Conservation (phyloP, 1,139 yeast genomes). For the Diutina pseudorugosa region DNA sequence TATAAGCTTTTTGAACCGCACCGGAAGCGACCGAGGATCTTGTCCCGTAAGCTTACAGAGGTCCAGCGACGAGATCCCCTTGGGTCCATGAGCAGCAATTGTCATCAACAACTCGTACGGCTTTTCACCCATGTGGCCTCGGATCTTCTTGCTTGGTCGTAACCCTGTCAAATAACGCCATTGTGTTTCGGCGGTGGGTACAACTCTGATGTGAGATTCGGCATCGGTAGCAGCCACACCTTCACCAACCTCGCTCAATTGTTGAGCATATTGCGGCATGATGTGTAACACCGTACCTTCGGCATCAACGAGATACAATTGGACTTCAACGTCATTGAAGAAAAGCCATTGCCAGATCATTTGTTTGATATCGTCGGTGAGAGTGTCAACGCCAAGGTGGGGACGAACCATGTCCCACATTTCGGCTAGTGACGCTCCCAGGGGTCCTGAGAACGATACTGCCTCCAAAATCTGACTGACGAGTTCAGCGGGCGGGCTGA, state of each 20-base stretch:
- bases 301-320: neutral
- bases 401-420: neutral
- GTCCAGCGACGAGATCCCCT: slow-evolving; percentile 2
- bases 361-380: neutral
- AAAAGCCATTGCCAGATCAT: slow-evolving; percentile 4
- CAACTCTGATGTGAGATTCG: neutral
- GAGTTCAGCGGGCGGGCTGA: neutral
- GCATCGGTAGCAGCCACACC: neutral
- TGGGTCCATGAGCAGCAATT: neutral
- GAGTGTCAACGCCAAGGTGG: neutral
- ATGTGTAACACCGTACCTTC: neutral
- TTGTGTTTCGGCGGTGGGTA: neutral
- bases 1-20: neutral
- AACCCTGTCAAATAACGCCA: neutral
- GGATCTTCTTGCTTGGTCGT: neutral
- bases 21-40: slow-evolving; percentile 3
- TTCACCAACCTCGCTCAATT: neutral
- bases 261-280: neutral
- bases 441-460: neutral
- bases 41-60: slow-evolving; percentile 3
- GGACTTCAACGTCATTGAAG: neutral
- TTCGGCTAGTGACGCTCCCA: neutral
- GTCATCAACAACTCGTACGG: neutral
- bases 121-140: neutral
- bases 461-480: neutral